Evolutionary conservation across 106 monocot genomes (phyloP).

Genomic region (Posidonia australis): DNA sequence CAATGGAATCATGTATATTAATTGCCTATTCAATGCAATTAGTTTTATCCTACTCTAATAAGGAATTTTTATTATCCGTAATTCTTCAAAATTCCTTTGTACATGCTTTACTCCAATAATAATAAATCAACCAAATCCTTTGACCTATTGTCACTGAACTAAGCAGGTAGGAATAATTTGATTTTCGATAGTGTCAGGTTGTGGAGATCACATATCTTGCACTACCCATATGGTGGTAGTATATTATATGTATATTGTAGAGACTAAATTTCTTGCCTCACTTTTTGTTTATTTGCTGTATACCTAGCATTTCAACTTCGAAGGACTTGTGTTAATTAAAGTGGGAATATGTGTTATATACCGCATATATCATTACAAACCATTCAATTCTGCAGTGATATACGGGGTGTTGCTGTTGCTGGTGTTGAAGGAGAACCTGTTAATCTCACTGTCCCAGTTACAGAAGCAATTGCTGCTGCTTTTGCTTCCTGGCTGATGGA

Average conservation of each 20-base stretch:
- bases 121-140: neutral
- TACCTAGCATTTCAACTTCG: neutral
- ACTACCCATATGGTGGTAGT: too few relatives aligned
- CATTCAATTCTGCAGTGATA: conserved; percentile 48
- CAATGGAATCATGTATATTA: too few relatives aligned
- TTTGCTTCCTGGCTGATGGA: conserved; percentile 85
- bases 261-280: too few relatives aligned
- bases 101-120: neutral
- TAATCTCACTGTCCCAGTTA: conserved; percentile 66
- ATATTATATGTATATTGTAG: too few relatives aligned
- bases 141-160: neutral
- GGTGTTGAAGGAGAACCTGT: conserved; percentile 87
- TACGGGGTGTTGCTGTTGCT: conserved; percentile 89
- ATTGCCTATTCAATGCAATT: too few relatives aligned
- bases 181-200: too few relatives aligned
- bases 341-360: neutral
- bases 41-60: too few relatives aligned
- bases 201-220: too few relatives aligned
- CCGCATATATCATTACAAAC: neutral
- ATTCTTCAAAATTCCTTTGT: neutral
- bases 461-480: conserved; percentile 74
- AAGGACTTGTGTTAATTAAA: neutral
- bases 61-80: too few relatives aligned
- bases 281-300: neutral
- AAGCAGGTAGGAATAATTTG: neutral